A percentile compares a stretch with the other conserved stretches of the same genome.
Conservation (phyloP, 345 rosid genomes). For the Trapa incisa region DNA sequence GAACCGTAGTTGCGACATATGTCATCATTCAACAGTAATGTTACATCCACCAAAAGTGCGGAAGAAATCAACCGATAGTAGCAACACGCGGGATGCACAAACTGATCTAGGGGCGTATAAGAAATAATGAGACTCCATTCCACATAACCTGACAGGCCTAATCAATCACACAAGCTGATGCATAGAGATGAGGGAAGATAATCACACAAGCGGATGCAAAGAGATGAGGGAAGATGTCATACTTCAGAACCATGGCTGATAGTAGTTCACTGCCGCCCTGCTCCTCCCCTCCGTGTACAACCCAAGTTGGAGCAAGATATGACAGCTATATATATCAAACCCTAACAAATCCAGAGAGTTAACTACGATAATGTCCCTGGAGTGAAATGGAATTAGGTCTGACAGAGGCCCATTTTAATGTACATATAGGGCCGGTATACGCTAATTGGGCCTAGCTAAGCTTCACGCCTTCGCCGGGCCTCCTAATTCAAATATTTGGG, state of each 20-base stretch:
- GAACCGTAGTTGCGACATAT: neutral
- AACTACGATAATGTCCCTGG: neutral
- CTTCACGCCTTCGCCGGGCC: no score
- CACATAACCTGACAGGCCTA: no score
- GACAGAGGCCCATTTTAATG: neutral
- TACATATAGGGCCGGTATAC: neutral
- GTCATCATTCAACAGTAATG: neutral
- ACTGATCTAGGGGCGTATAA: neutral
- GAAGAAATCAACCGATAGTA: neutral
- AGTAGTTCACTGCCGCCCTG: neutral
- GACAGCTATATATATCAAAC: neutral
- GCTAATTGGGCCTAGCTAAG: neutral
- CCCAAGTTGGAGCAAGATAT: neutral
- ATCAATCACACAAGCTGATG: no score
- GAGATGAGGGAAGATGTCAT: neutral
- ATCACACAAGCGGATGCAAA: neutral
- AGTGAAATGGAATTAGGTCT: neutral
- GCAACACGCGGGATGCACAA: neutral
- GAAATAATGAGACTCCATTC: no score
- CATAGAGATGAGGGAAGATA: neutral
- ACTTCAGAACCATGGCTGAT: slow-evolving; percentile 41
- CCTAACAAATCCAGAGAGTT: neutral
- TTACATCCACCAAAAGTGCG: neutral
- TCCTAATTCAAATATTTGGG: no score
- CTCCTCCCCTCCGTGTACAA: neutral